A percentile compares a stretch with the other conserved stretches of the same genome.
Evolutionary conservation across 768 basidiomycete species (phyloP).

Genomic region (Crucibulum laeve): DNA sequence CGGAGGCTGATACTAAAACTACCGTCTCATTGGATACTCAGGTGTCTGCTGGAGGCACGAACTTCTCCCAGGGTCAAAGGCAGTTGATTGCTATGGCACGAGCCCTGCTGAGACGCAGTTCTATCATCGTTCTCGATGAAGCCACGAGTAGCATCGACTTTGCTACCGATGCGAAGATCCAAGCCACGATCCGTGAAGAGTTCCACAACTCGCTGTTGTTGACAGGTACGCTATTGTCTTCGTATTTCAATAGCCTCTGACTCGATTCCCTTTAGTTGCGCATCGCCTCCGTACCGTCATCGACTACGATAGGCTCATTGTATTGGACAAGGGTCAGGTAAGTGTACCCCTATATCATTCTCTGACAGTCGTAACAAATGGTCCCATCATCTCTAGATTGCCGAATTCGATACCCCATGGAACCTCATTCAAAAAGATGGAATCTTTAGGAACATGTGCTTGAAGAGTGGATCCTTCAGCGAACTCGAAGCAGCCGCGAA

Average conservation of each 20-base stretch:
- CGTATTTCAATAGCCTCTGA: not conserved
- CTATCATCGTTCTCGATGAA: conserved; percentile 77
- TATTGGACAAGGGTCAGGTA: conserved; percentile 69
- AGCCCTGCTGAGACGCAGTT: conserved; percentile 65
- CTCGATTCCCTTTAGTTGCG: conserved; percentile 40
- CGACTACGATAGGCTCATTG: conserved; percentile 76
- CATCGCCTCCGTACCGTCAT: conserved; percentile 76
- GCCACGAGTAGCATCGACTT: conserved; percentile 87
- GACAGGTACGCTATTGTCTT: conserved; percentile 46
- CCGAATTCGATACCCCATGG: conserved; percentile 70
- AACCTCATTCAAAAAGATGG: conserved; percentile 62
- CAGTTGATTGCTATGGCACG: conserved; percentile 87
- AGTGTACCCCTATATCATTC: conserved; percentile 3
- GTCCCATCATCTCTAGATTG: conserved; percentile 29
- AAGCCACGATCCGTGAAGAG: conserved; percentile 81
- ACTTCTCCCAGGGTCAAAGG: conserved; percentile 91
- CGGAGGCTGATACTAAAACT: conserved; percentile 53
- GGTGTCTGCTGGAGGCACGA: conserved; percentile 81
- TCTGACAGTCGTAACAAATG: not conserved
- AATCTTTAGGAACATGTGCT: conserved; percentile 65
- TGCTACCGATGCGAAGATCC: conserved; percentile 87
- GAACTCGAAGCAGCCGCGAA: conserved; percentile 60
- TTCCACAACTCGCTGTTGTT: conserved; percentile 72
- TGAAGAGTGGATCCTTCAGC: conserved; percentile 61
- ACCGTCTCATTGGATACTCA: conserved; percentile 68